Conservation (phyloP, 1,284 basidiomycete genomes). For the Moniliophthora roreri region DNA sequence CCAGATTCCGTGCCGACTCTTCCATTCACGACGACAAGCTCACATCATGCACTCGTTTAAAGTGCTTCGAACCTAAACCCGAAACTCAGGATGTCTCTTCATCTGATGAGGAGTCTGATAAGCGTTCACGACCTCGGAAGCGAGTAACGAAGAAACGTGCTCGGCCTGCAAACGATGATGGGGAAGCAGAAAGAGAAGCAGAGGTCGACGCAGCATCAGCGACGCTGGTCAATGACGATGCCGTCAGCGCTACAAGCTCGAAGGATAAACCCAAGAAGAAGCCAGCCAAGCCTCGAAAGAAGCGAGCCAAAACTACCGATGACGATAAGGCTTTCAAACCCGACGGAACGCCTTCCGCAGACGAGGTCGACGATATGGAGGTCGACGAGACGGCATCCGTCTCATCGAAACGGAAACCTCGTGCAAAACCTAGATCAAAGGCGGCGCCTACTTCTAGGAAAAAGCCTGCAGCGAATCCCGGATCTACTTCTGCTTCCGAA, state of each 20-base stretch:
- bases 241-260: neutral
- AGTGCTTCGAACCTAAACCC: slow-evolving; percentile 44
- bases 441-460: neutral
- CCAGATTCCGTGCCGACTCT: slow-evolving; percentile 74
- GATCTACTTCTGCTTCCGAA: neutral
- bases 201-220: slow-evolving; percentile 8
- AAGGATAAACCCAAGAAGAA: neutral
- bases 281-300: slow-evolving; percentile 14
- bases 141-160: slow-evolving; percentile 15
- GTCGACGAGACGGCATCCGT: slow-evolving; percentile 15
- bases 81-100: slow-evolving; percentile 23
- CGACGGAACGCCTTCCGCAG: slow-evolving; percentile 9
- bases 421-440: slow-evolving; percentile 9
- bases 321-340: slow-evolving; percentile 19
- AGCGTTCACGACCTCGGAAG: slow-evolving; percentile 16
- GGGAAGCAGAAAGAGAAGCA: slow-evolving; percentile 2
- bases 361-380: slow-evolving; percentile 17
- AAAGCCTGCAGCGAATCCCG: slow-evolving; percentile 2
- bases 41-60: slow-evolving; percentile 50
- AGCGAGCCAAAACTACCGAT: slow-evolving; percentile 13
- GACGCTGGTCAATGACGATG: neutral
- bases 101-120: slow-evolving; percentile 9
- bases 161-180: slow-evolving; percentile 2
- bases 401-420: slow-evolving; percentile 6
- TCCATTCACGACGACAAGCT: slow-evolving; percentile 67